Evolutionary conservation across 805 yeast species (phyloP).

Genomic region (Candida pseudofarinosa): DNA sequence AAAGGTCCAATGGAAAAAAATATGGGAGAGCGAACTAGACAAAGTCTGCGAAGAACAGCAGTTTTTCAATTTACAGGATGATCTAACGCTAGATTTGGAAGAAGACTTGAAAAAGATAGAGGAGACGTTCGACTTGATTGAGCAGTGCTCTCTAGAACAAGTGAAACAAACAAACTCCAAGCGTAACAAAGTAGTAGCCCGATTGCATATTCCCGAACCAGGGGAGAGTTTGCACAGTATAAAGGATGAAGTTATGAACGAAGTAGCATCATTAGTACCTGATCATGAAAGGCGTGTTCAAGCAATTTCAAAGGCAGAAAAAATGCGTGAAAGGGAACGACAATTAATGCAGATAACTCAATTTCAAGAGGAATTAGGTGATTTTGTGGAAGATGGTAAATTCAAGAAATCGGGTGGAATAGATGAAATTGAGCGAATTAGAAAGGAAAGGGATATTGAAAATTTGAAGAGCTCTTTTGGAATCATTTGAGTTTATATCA

Average conservation of each 20-base stretch:
- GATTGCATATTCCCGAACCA: slow-evolving; percentile 54
- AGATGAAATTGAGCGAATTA: slow-evolving; percentile 72
- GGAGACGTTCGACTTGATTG: slow-evolving; percentile 79
- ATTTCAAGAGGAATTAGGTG: slow-evolving; percentile 81
- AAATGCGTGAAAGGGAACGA: slow-evolving; percentile 66
- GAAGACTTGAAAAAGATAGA: slow-evolving; percentile 78
- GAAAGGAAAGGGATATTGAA: slow-evolving; percentile 66
- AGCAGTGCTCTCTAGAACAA: slow-evolving; percentile 76
- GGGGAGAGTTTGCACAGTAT: slow-evolving; percentile 55
- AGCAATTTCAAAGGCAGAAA: slow-evolving; percentile 87
- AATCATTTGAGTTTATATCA: slow-evolving; percentile 13
- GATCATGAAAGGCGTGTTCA: slow-evolving; percentile 81
- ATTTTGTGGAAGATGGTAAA: slow-evolving; percentile 73
- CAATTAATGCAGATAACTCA: slow-evolving; percentile 53
- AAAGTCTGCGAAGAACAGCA: slow-evolving; percentile 93
- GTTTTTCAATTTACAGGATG: slow-evolving; percentile 85
- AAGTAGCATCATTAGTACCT: slow-evolving; percentile 75
- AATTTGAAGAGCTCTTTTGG: slow-evolving; percentile 52
- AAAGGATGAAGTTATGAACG: slow-evolving; percentile 74
- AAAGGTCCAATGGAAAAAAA: slow-evolving; percentile 80
- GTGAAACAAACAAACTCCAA: slow-evolving; percentile 51
- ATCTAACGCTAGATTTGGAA: slow-evolving; percentile 68
- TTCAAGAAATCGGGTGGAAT: slow-evolving; percentile 85
- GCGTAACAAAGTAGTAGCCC: slow-evolving; percentile 35
- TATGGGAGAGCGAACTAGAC: slow-evolving; percentile 90